Evolutionary conservation across 2,329 filamentous ascomycete genomes (phyloP), one percentile per base, ranked within the genome.

Genomic region (Canariomyces notabilis): DNA sequence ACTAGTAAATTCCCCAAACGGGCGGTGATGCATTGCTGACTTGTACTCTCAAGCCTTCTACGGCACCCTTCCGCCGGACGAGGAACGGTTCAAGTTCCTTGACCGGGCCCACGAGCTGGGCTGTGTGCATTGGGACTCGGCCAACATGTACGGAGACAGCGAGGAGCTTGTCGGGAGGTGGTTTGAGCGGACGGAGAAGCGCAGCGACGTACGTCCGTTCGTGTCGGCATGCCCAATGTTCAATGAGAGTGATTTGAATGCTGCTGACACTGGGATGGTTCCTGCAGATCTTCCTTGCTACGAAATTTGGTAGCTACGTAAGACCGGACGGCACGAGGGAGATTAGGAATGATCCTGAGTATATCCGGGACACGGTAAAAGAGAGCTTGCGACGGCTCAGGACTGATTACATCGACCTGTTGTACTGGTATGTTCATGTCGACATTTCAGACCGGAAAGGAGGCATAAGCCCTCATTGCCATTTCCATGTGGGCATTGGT

Each of bases 121-220:
- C 1, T 60, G 61, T 19, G 65, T 62, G 2, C 68, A 70, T 44
- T 73, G 71, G 70, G 70, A 73, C 46, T 67, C 63, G 7, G 59
- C 66, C 46, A 63, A 67, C 59, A 60, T 68, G 8, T 76, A 77
- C 42, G 66, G 61, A 6, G 69, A 73, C 42, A 69, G 58, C 44
- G 74, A 78, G 54, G 67, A 70, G 4, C 53, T 76, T 0, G 31
- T 77, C 3, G 71, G 71, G 0, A 67, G 67, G 54, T 77, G 74
- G 71, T 71, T 77, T 54, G 61, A 65, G 39, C 60, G 42, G 64
- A 15, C 70, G 65, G 2, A 67, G 63, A 6, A 70, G 70, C 42
- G 53, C 39, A 64, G 71, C 0, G 53, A 71, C 16, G 59, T 51
- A 12, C 11, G 44, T 37, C 6, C 16, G 2, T 35, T 37, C 5